Evolutionary conservation across 192 early-diverging fungal genomes (phyloP), one percentile per base, ranked within the genome.

Genomic region (Coemansia sp.): DNA sequence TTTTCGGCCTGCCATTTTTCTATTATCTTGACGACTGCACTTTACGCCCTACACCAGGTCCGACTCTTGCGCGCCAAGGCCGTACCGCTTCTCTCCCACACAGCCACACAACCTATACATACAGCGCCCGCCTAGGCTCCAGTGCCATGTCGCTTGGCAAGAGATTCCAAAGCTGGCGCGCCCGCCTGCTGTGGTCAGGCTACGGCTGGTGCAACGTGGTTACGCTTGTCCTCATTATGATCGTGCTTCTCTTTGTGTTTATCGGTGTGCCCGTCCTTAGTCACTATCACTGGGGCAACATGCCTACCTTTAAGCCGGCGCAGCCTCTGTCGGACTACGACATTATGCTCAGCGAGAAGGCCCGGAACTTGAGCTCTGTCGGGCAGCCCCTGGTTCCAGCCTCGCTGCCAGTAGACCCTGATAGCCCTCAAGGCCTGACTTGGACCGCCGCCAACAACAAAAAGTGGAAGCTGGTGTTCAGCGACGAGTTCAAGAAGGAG

Each of bases 401-500:
- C 35, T 14, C 36, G 6, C 68, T 77, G 51, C 77, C 78, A 1
- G 60, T 85, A 19, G 87, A 87, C 53, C 68, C 78, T 6, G 79
- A 87, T 53, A 79, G 70, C 1, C 82, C 84, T 2, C 15, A 53
- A 0, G 71, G 70, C 15, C 61, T 73, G 36, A 84, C 68, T 1
- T 79, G 77, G 71, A 77, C 59, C 2, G 72, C 84, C 0, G 70
- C 64, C 4, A 77, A 84, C 53, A 74, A 75, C 10, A 65, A 76
- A 46, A 56, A 73, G 46, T 88, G 82, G 75, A 73, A 69, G 58
- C 71, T 88, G 24, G 87, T 86, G 22, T 88, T 88, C 56, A 85
- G 84, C 57, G 87, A 88, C 62, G 87, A 88, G 65, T 88, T 88
- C 35, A 73, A 86, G 17, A 70, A 82, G 58, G 82, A 83, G 3